phyloP scores from a whole-genome alignment of 768 basidiomycete genomes.

The Favolaschia claudopus region DNA sequence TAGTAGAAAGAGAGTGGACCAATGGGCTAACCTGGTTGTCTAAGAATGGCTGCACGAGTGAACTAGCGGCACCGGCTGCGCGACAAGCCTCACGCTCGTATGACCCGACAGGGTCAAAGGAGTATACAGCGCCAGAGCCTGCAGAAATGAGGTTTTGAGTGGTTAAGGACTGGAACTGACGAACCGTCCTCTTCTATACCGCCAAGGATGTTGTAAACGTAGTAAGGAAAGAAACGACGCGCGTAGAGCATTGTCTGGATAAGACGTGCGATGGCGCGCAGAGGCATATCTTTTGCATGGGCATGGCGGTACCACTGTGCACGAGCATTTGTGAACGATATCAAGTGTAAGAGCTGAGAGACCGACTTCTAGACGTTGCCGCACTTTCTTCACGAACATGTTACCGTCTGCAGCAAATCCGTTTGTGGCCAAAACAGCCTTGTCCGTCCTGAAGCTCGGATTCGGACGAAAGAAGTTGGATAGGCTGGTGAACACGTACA shows the following conservation, averaged over 20 bases:
- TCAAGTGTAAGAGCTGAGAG: background rate
- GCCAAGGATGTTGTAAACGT: conserved; percentile 95
- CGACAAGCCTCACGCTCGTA: conserved; percentile 98
- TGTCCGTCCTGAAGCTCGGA: conserved; percentile 74
- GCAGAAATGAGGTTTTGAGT: conserved; percentile 24
- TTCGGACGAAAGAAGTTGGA: background rate
- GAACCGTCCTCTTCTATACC: conserved; percentile 96
- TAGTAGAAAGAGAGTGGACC: background rate
- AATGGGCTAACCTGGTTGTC: conserved; percentile 88
- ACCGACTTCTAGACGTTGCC: conserved; percentile 92
- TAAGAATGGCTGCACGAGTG: conserved; percentile 95
- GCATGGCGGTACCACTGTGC: conserved; percentile 96
- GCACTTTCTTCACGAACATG: conserved; percentile 96
- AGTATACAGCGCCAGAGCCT: conserved; percentile 98
- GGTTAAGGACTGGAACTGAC: conserved; percentile 37
- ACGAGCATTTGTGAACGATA: background rate
- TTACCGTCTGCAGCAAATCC: conserved; percentile 98
- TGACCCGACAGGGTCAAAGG: conserved; percentile 98
- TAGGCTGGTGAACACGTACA: conserved; percentile 78
- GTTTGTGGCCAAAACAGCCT: conserved; percentile 92
- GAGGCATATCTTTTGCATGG: conserved; percentile 96
- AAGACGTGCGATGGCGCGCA: conserved; percentile 94
- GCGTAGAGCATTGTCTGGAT: conserved; percentile 99
- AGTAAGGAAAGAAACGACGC: conserved; percentile 97
- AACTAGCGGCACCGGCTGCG: conserved; percentile 94